Conservation (phyloP, 2,329 filamentous ascomycete genomes). For the Colletotrichum sp. region DNA sequence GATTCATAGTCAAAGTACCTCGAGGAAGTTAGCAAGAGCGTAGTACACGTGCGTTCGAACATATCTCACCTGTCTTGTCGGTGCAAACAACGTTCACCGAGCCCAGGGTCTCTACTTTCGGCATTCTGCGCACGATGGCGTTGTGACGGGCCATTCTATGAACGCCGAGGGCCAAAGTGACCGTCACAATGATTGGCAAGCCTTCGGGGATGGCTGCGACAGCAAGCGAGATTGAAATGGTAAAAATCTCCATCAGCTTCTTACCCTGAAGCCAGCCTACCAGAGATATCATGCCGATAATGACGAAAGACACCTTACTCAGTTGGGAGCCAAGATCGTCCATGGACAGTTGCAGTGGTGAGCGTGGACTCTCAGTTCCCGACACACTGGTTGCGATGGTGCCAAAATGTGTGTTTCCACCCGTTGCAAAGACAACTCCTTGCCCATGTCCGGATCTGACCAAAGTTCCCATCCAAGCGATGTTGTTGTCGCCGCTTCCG, state of each 20-base stretch:
- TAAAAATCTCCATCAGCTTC: constrained; percentile 90
- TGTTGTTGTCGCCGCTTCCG: constrained; percentile 80
- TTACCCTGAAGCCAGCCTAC: constrained; percentile 92
- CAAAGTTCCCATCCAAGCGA: constrained; percentile 97
- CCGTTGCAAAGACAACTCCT: constrained; percentile 96
- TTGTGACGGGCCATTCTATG: constrained; percentile 95
- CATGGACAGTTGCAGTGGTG: constrained; percentile 94
- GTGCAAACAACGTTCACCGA: constrained; percentile 99
- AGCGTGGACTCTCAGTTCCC: constrained; percentile 93
- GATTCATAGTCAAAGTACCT: constrained; percentile 94
- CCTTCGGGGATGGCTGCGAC: constrained; percentile 97
- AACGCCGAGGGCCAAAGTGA: constrained; percentile 92
- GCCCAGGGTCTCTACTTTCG: constrained; percentile 95
- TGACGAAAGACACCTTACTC: constrained; percentile 94
- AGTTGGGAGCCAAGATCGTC: constrained; percentile 95
- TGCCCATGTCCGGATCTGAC: constrained; percentile 95
- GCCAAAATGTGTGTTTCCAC: constrained; percentile 91
- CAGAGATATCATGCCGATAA: constrained; percentile 91
- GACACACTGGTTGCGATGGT: constrained; percentile 94
- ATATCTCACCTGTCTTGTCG: constrained; percentile 81
- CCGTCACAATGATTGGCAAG: constrained; percentile 96
- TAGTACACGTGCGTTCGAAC: not conserved
- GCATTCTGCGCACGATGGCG: constrained; percentile 93
- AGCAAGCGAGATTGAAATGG: constrained; percentile 94
- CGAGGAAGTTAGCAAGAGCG: not conserved